Conservation (phyloP, 352 stramenopile species). For the Pythium utonaiense region DNA sequence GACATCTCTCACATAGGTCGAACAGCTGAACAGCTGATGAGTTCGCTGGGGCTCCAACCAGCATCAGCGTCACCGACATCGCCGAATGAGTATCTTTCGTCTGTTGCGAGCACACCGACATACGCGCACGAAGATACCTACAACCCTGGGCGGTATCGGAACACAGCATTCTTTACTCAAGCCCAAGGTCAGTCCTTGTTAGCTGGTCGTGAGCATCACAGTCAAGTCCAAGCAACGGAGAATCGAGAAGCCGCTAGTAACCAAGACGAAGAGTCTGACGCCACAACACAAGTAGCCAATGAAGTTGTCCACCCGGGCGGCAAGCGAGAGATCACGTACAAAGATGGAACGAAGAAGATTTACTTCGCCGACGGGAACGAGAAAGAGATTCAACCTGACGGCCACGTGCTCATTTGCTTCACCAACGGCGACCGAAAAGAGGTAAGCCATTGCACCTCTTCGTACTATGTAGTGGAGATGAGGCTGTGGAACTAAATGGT, state of each 20-base stretch:
- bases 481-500: not conserved
- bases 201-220: not conserved
- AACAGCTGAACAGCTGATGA: constrained; percentile 20
- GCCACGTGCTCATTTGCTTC: constrained; percentile 89
- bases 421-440: constrained; percentile 96
- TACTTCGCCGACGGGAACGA: constrained; percentile 91
- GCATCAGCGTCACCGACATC: not conserved
- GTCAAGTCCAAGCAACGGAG: not conserved
- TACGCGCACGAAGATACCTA: constrained; percentile 8
- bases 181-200: not conserved
- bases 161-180: not conserved
- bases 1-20: constrained; percentile 12
- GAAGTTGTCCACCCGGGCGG: constrained; percentile 54
- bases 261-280: not conserved
- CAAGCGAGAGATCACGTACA: constrained; percentile 57
- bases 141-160: constrained; percentile 19
- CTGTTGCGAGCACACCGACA: constrained; percentile 4
- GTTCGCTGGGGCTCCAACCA: not conserved
- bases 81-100: not conserved
- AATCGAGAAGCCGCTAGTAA: not conserved
- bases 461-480: too few species aligned
- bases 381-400: constrained; percentile 90
- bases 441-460: constrained; percentile 19
- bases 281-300: not conserved
- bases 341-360: constrained; percentile 67